These are phyloP conservation scores for Tuber magnatum DNA, from an alignment of 495 filamentous ascomycete species.

Conservation along the genomic window DNA sequence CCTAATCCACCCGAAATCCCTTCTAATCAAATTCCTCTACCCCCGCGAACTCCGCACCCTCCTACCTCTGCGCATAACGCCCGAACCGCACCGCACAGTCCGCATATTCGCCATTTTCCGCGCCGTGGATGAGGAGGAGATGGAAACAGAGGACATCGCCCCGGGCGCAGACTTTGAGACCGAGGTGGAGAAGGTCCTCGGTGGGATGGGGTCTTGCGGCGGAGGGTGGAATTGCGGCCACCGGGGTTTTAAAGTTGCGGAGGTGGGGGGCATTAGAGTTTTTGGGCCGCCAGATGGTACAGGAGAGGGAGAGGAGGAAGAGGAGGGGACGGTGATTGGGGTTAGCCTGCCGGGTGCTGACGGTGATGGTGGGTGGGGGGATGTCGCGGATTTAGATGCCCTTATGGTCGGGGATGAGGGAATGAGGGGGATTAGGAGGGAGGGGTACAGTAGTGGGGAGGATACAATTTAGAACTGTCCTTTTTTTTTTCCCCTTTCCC, in stretches of 20 bases:
- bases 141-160: slow-evolving; percentile 17
- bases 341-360: neutral
- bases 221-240: slow-evolving; percentile 26
- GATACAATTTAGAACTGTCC: neutral
- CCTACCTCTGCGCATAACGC: slow-evolving; percentile 22
- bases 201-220: slow-evolving; percentile 25
- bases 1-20: slow-evolving; percentile 9
- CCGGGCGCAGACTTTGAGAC: slow-evolving; percentile 17
- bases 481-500: neutral
- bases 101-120: slow-evolving; percentile 31
- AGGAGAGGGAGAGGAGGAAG: neutral
- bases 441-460: neutral
- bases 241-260: slow-evolving; percentile 21
- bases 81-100: slow-evolving; percentile 23
- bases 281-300: slow-evolving; percentile 10
- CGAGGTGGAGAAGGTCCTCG: slow-evolving; percentile 28
- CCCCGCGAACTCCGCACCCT: slow-evolving; percentile 23
- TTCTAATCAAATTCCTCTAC: slow-evolving; percentile 30
- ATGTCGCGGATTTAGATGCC: neutral
- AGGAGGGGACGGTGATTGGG: neutral
- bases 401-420: neutral
- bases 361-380: neutral
- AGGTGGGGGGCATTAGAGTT: slow-evolving; percentile 25
- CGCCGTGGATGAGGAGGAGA: slow-evolving; percentile 13
- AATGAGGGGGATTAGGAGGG: neutral